Evolutionary conservation across 1,284 basidiomycete species (phyloP).

Genomic region (Ganoderma lucidum): DNA sequence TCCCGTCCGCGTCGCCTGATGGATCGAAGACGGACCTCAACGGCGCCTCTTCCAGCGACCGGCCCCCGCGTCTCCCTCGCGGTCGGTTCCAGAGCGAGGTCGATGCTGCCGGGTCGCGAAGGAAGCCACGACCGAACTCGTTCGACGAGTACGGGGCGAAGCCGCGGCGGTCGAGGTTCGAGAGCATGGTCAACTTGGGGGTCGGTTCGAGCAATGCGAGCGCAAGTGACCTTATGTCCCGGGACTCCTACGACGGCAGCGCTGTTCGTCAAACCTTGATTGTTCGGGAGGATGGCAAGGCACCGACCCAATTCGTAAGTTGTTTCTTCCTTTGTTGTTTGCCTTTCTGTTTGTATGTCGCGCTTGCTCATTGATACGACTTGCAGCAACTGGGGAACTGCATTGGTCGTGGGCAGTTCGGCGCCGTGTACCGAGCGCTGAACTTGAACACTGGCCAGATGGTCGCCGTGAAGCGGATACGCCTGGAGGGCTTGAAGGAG

Average conservation of each 20-base stretch:
- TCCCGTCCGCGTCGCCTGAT: constrained; percentile 37
- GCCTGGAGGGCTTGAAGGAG: constrained; percentile 86
- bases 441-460: constrained; percentile 93
- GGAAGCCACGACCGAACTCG: constrained; percentile 68
- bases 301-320: constrained; percentile 86
- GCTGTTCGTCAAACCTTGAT: constrained; percentile 80
- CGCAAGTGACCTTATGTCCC: constrained; percentile 68
- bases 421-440: constrained; percentile 92
- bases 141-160: constrained; percentile 69
- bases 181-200: constrained; percentile 73
- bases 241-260: constrained; percentile 69
- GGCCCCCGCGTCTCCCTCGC: constrained; percentile 58
- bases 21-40: constrained; percentile 32
- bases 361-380: constrained; percentile 6
- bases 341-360: neutral
- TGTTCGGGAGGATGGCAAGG: constrained; percentile 83
- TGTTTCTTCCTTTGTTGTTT: constrained; percentile 31
- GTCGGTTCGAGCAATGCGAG: constrained; percentile 59
- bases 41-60: constrained; percentile 42
- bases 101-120: constrained; percentile 58
- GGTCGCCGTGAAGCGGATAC: constrained; percentile 94
- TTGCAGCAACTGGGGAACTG: constrained; percentile 92
- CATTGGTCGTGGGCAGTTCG: constrained; percentile 96
- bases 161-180: constrained; percentile 63
- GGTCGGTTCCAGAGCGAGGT: constrained; percentile 77